Percentiles rank a stretch among this genome's conserved stretches.
phyloP scores from a whole-genome alignment of 306 rosid species.

The Prinsepia uniflora region DNA sequence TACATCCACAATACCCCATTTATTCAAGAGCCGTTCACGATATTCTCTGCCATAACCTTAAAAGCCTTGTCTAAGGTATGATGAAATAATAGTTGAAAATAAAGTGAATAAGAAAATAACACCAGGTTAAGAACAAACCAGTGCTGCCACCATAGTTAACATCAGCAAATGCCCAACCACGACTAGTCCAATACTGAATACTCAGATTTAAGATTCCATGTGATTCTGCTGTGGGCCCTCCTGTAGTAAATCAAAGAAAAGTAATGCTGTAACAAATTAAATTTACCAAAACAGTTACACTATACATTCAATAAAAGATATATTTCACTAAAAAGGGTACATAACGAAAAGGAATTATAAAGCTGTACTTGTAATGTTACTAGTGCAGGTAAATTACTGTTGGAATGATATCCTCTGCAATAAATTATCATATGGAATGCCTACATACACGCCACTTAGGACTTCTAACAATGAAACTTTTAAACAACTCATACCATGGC shows the following conservation, averaged over 20 bases:
- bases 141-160: conserved; percentile 99
- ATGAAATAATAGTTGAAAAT: background rate
- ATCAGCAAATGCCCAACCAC: conserved; percentile 88
- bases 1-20: conserved; percentile 98
- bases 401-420: background rate
- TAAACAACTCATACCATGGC: conserved; percentile 66
- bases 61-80: conserved; percentile 6
- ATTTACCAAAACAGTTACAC: background rate
- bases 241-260: conserved; percentile 45
- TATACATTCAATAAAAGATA: conserved; percentile 1
- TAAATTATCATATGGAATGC: background rate
- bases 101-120: background rate
- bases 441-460: background rate
- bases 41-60: conserved; percentile 90
- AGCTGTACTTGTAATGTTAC: background rate
- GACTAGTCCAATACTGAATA: conserved; percentile 90
- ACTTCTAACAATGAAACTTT: conserved; percentile 3
- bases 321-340: background rate
- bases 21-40: conserved; percentile 76
- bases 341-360: background rate
- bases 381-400: background rate
- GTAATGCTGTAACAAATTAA: conserved; percentile 2
- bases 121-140: conserved; percentile 56
- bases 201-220: conserved; percentile 64
- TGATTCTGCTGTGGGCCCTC: conserved; percentile 88